phyloP scores from a whole-genome alignment of 169 alveolate genomes.

The Theileria parva region DNA sequence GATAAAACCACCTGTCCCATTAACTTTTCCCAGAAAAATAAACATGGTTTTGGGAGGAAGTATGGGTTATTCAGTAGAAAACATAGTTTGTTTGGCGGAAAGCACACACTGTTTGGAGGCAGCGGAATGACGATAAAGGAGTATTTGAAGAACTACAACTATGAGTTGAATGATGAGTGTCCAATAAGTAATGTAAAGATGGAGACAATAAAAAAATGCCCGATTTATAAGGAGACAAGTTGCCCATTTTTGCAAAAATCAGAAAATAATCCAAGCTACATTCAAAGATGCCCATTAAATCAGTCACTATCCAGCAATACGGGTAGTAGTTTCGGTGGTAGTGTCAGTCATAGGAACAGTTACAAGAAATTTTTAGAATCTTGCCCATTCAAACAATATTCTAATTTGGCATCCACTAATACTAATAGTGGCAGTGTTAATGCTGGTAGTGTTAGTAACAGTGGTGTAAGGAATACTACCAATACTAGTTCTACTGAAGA shows the following conservation, averaged over 20 bases:
- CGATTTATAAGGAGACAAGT: background rate
- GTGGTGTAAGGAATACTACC: no score
- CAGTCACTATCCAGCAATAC: background rate
- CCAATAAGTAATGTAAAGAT: background rate
- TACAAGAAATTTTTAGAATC: constrained; percentile 10
- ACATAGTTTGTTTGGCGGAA: background rate
- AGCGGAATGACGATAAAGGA: constrained; percentile 11
- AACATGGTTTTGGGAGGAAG: background rate
- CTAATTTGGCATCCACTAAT: background rate
- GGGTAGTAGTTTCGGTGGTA: background rate
- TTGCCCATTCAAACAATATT: background rate
- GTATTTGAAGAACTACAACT: background rate
- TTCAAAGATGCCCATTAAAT: constrained; percentile 13
- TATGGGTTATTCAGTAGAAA: background rate
- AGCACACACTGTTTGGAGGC: background rate
- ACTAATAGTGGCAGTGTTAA: no score
- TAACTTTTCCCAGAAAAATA: background rate
- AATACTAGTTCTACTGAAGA: no score
- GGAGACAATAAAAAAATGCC: background rate
- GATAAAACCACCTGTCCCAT: background rate
- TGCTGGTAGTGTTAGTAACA: no score
- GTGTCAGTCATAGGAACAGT: background rate
- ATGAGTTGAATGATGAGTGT: background rate
- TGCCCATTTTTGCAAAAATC: background rate
- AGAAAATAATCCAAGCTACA: background rate